Conservation (phyloP, 2,329 filamentous ascomycete genomes). For the Beauveria sp. region DNA sequence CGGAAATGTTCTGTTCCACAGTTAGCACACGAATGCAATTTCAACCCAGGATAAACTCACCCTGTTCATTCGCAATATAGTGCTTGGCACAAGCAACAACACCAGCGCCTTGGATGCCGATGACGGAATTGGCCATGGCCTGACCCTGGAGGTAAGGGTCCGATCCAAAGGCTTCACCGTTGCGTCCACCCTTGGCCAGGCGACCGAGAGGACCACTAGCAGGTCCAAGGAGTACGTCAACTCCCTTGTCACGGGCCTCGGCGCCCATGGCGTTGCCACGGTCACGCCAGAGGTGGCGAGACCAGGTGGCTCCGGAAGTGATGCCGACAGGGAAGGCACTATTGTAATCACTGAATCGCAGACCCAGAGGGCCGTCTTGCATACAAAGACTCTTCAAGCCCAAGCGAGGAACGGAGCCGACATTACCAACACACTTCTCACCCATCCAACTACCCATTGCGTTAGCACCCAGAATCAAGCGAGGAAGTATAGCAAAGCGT, state of each 20-base stretch:
- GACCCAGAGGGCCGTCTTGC: constrained; percentile 77
- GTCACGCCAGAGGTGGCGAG: constrained; percentile 56
- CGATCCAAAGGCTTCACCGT: constrained; percentile 62
- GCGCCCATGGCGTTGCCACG: constrained; percentile 40
- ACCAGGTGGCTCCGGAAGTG: constrained; percentile 77
- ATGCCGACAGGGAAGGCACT: constrained; percentile 75
- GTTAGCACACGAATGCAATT: constrained; percentile 4
- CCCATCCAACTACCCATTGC: constrained; percentile 30
- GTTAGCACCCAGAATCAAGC: neutral
- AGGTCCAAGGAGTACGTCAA: constrained; percentile 60
- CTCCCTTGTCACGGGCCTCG: constrained; percentile 68
- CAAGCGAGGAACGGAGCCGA: constrained; percentile 60
- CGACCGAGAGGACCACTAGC: constrained; percentile 40
- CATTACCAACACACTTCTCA: constrained; percentile 71
- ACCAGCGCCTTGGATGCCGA: constrained; percentile 74
- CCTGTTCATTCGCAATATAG: constrained; percentile 65
- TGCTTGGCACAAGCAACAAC: constrained; percentile 81
- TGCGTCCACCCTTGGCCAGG: constrained; percentile 38
- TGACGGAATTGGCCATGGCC: constrained; percentile 63
- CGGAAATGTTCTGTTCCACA: constrained; percentile 58
- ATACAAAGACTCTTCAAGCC: constrained; percentile 70
- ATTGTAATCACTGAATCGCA: constrained; percentile 70
- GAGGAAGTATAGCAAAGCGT: constrained; percentile 25
- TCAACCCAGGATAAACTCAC: constrained; percentile 15
- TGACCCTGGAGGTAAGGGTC: constrained; percentile 70